These are phyloP conservation scores for Ammopiptanthus mongolicus DNA, from an alignment of 306 rosid genomes.

Conservation along the genomic window DNA sequence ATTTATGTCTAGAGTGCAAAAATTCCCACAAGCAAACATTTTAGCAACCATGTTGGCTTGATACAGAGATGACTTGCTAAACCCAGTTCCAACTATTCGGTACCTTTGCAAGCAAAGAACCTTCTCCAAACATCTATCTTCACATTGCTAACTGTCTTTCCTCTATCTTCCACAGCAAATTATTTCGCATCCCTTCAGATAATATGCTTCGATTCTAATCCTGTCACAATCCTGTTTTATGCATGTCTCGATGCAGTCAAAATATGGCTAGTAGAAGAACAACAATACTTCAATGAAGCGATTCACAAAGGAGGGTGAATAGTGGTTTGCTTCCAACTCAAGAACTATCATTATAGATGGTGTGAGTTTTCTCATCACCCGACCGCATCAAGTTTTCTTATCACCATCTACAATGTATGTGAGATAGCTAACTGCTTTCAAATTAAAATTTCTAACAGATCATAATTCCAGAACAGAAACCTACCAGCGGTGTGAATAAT, in stretches of 20 bases:
- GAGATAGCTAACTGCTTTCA: no score
- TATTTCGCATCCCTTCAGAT: conserved; percentile 29
- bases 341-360: conserved; percentile 46
- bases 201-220: conserved; percentile 24
- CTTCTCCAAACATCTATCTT: conserved; percentile 65
- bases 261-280: conserved; percentile 41
- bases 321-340: conserved; percentile 51
- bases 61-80: conserved; percentile 45
- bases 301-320: conserved; percentile 47
- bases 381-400: conserved; percentile 61
- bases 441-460: no score
- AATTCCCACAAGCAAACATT: conserved; percentile 22
- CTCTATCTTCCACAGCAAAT: conserved; percentile 44
- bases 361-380: conserved; percentile 34
- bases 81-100: conserved; percentile 38
- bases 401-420: no score
- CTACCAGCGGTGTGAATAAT: not conserved
- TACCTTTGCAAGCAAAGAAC: conserved; percentile 54
- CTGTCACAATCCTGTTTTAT: conserved; percentile 24
- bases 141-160: conserved; percentile 41
- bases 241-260: conserved; percentile 45
- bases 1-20: conserved; percentile 36
- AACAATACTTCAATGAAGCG: conserved; percentile 60
- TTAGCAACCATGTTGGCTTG: conserved; percentile 49
- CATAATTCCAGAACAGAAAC: not conserved